These are phyloP conservation scores for Cytospora piceicola DNA, from an alignment of 2,329 filamentous ascomycete species.

Conservation along the genomic window DNA sequence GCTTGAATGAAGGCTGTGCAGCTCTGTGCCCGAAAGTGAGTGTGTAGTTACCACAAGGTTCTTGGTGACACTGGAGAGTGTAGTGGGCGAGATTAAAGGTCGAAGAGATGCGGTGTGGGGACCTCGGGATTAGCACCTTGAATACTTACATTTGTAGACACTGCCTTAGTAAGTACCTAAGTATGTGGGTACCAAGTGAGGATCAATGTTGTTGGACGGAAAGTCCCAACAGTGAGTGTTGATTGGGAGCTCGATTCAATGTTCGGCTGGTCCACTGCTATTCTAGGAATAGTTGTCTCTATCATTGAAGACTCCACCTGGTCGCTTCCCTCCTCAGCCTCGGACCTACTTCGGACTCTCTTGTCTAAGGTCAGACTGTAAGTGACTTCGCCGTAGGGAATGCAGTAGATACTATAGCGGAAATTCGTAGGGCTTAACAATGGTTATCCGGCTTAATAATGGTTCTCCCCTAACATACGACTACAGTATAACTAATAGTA, in stretches of 20 bases:
- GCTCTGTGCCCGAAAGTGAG: neutral
- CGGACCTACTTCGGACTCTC: conserved; percentile 9
- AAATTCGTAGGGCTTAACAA: too few species aligned
- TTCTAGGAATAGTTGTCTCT: conserved; percentile 15
- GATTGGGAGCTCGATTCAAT: conserved; percentile 15
- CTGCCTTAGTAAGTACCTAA: conserved; percentile 6
- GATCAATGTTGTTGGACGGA: conserved; percentile 13
- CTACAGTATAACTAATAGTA: too few species aligned
- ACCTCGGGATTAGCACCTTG: conserved; percentile 10
- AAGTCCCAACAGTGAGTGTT: conserved; percentile 17
- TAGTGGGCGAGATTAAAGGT: neutral
- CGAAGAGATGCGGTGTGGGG: conserved; percentile 7
- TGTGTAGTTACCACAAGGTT: neutral
- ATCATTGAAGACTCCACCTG: conserved; percentile 8
- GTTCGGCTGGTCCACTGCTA: conserved; percentile 11
- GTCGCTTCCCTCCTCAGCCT: conserved; percentile 12
- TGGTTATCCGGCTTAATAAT: too few species aligned
- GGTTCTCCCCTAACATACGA: too few species aligned
- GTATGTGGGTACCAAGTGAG: conserved; percentile 8
- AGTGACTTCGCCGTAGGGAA: too few species aligned
- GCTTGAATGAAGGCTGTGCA: neutral
- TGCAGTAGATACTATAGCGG: too few species aligned
- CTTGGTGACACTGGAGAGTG: neutral
- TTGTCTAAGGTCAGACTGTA: conserved; percentile 12
- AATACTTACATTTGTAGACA: conserved; percentile 13